A percentile compares a stretch with the other conserved stretches of the same genome.
Evolutionary conservation across 1,284 basidiomycete genomes (phyloP).

Genomic region (Trametes pubescens): DNA sequence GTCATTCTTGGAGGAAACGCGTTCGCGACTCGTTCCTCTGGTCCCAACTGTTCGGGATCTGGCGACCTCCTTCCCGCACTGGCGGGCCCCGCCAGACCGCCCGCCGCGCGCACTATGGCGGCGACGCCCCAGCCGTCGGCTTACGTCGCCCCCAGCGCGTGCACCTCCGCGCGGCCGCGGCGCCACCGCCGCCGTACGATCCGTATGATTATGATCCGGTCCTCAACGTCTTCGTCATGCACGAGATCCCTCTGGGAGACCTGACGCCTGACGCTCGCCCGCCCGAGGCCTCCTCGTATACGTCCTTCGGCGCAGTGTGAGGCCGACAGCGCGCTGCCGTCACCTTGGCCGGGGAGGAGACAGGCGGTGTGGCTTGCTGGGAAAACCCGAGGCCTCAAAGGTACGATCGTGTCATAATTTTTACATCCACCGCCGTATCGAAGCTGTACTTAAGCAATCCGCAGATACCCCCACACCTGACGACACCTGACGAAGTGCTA

Average conservation of each 20-base stretch:
- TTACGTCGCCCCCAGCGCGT: background rate
- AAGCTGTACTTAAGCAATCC: too few species aligned
- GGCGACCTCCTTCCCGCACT: background rate
- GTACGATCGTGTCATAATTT: too few species aligned
- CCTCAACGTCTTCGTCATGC: background rate
- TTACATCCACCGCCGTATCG: too few species aligned
- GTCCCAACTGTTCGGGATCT: background rate
- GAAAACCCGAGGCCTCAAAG: too few species aligned
- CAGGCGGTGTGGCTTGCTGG: too few species aligned
- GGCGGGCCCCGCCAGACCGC: background rate
- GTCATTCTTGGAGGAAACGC: background rate
- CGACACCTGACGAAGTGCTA: too few species aligned
- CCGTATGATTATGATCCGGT: background rate
- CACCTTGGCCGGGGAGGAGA: too few species aligned
- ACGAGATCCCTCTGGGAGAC: background rate
- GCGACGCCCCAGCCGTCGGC: background rate
- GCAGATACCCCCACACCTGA: too few species aligned
- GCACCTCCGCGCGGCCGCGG: background rate
- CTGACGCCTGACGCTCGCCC: background rate
- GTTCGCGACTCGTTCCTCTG: background rate
- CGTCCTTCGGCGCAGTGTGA: background rate
- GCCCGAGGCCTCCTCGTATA: background rate
- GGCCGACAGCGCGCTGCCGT: too few species aligned
- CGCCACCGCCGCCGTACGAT: background rate
- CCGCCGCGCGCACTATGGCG: background rate